Conservation (phyloP, 257 asterid species). For the Eucommia ulmoides region DNA sequence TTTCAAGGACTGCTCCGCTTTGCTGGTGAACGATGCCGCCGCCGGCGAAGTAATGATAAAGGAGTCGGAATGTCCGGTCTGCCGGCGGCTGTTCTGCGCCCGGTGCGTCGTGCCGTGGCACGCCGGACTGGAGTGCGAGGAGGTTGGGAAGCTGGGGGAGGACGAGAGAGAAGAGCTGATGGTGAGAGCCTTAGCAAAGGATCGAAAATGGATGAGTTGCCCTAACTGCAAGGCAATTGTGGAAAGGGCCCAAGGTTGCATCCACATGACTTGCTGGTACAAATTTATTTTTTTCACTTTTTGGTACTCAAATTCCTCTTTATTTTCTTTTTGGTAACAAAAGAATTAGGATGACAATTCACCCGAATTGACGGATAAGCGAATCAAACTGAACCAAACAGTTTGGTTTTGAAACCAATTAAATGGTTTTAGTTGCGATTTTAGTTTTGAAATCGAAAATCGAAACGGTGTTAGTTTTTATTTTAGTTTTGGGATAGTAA, state of each 20-base stretch:
- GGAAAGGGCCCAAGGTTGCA: slow-evolving; percentile 13
- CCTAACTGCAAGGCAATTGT: slow-evolving; percentile 15
- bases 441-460: too few relatives aligned
- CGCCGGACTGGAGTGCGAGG: slow-evolving; percentile 9
- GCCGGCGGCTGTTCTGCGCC: slow-evolving; percentile 17
- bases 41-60: not conserved
- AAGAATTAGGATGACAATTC: too few relatives aligned
- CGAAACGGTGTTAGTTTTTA: too few relatives aligned
- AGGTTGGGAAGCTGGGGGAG: slow-evolving; percentile 4
- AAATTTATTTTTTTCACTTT: too few relatives aligned
- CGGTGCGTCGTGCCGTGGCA: slow-evolving; percentile 20
- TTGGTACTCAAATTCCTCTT: too few relatives aligned
- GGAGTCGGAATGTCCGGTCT: slow-evolving; percentile 12
- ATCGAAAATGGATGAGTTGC: slow-evolving; percentile 14
- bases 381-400: too few relatives aligned
- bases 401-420: too few relatives aligned
- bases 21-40: slow-evolving; percentile 17
- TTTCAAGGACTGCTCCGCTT: slow-evolving; percentile 14
- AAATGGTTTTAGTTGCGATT: too few relatives aligned
- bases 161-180: slow-evolving; percentile 16
- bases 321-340: too few relatives aligned
- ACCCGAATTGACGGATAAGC: too few relatives aligned
- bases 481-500: too few relatives aligned
- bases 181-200: slow-evolving; percentile 11
- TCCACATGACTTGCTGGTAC: slow-evolving; percentile 23